phyloP scores from a whole-genome alignment of 306 rosid species.

The Vicia villosa region DNA sequence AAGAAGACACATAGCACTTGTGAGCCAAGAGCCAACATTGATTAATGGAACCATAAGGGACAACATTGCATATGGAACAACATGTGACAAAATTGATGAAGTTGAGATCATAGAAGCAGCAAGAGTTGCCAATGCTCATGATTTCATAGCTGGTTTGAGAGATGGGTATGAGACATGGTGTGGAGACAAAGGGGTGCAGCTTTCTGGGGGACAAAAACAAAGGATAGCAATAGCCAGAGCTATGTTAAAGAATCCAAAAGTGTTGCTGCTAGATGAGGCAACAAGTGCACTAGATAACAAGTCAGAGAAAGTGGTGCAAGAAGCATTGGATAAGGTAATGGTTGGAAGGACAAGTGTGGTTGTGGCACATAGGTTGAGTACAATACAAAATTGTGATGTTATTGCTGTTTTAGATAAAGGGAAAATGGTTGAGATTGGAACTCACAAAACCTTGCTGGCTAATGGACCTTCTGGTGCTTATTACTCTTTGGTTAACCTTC shows the following conservation, averaged over 20 bases:
- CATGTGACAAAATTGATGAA: slow-evolving; percentile 33
- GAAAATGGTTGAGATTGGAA: slow-evolving; percentile 51
- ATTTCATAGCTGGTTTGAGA: slow-evolving; percentile 43
- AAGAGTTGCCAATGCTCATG: slow-evolving; percentile 52
- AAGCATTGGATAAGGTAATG: slow-evolving; percentile 45
- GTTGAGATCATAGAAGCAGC: slow-evolving; percentile 52
- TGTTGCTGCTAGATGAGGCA: slow-evolving; percentile 58
- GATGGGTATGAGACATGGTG: slow-evolving; percentile 55
- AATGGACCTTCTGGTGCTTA: slow-evolving; percentile 54
- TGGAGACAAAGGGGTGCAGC: slow-evolving; percentile 52
- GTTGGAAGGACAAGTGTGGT: slow-evolving; percentile 56
- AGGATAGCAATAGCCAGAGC: slow-evolving; percentile 66
- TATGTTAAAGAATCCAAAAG: slow-evolving; percentile 45
- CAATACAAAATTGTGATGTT: slow-evolving; percentile 48
- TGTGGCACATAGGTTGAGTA: slow-evolving; percentile 61
- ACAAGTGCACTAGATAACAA: slow-evolving; percentile 60
- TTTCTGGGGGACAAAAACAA: slow-evolving; percentile 67
- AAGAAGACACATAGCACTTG: slow-evolving; percentile 51
- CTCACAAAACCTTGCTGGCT: slow-evolving; percentile 45
- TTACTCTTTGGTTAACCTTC: slow-evolving; percentile 43
- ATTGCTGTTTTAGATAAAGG: slow-evolving; percentile 53
- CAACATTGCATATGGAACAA: slow-evolving; percentile 51
- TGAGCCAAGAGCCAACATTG: slow-evolving; percentile 71
- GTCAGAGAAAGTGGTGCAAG: slow-evolving; percentile 54
- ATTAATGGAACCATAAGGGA: slow-evolving; percentile 54